A percentile compares a stretch with the other conserved stretches of the same genome.
These are phyloP conservation scores for Hypoxylon sp. DNA, from an alignment of 2,329 filamentous ascomycete species.

Conservation along the genomic window DNA sequence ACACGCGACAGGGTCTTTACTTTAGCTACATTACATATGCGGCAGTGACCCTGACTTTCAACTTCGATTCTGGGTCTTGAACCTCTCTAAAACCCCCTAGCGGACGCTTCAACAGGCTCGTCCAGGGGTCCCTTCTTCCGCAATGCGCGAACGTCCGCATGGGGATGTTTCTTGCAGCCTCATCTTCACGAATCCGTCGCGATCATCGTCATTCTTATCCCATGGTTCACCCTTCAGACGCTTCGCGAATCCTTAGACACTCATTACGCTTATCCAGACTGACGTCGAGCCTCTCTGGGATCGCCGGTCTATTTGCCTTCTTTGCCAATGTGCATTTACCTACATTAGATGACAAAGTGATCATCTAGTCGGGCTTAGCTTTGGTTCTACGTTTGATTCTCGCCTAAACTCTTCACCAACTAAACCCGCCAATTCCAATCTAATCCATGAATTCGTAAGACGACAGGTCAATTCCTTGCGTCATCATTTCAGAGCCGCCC, in stretches of 20 bases:
- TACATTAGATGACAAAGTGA: conserved; percentile 37
- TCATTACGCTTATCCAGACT: conserved; percentile 6
- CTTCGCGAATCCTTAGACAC: conserved; percentile 25
- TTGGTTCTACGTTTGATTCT: conserved; percentile 37
- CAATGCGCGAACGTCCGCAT: conserved; percentile 43
- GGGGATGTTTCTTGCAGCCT: conserved; percentile 43
- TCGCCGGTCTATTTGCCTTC: conserved; percentile 32
- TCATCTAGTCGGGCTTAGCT: conserved; percentile 31
- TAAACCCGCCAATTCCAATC: conserved; percentile 34
- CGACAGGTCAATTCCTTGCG: conserved; percentile 44
- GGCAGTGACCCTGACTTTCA: conserved; percentile 41
- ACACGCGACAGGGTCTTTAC: conserved; percentile 26
- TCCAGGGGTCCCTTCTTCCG: conserved; percentile 35
- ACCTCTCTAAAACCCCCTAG: conserved; percentile 14
- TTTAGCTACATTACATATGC: conserved; percentile 38
- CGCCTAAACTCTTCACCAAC: conserved; percentile 43
- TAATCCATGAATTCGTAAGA: conserved; percentile 30
- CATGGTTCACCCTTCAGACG: conserved; percentile 29
- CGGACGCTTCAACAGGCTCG: conserved; percentile 23
- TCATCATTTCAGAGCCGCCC: conserved; percentile 42
- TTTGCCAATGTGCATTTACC: conserved; percentile 28
- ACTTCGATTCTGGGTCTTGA: conserved; percentile 26
- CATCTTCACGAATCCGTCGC: conserved; percentile 40
- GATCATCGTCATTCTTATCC: conserved; percentile 41
- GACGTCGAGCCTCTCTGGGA: conserved; percentile 27